Evolutionary conservation across 148 eudicot species (phyloP), one percentile per base, ranked within the genome.

Genomic region (Hydrangea macrophylla): DNA sequence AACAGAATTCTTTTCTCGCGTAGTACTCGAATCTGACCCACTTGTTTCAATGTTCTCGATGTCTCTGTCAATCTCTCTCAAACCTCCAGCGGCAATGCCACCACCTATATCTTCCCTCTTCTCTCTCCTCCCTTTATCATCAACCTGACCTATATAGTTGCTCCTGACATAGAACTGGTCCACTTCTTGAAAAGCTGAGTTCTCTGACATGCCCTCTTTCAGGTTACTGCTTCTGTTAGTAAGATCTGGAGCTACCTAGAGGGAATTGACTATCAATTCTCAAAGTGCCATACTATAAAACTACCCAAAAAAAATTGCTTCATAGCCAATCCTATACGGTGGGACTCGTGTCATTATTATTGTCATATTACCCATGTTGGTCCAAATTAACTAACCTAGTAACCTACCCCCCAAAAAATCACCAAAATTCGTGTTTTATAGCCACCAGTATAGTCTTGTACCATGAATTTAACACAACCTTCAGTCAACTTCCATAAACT

Each of bases 11-110:
- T 86, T 86, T 70, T 80, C 90, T 62, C 82, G 80, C 22, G 84
- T 81, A 56, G 92, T 80, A 69, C 88, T 87, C 53, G 89, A 82
- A 78, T 90, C 95, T 30, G 96, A 84, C 60, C 86, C 96, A 79
- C 92, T 88, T 22, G 80, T 82, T 77, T 86, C 92, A 58, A 63
- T 78, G 73, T 78, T 79, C 42, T 70, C 82, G 79, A 60, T 64
- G 60, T 82, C 84, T 32, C 73, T 74, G 27, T 72, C 79, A 42
- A 27, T 68, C 56, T 85, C 86, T 33, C 40, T 61, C 23, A 73
- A 56, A 65, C 62, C 70, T 66, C 73, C 71, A 61, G 70, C 62
- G 58, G 70, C 51, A 75, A 60, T 64, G 56, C 66, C 67, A 42
- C 54, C 55, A 57, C 66, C 67, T 50, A 60, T 75, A 69, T 76